Percentiles rank a stretch among this genome's conserved stretches.
Evolutionary conservation across 148 eudicot species (phyloP).

Genomic region (Fagopyrum tataricum): DNA sequence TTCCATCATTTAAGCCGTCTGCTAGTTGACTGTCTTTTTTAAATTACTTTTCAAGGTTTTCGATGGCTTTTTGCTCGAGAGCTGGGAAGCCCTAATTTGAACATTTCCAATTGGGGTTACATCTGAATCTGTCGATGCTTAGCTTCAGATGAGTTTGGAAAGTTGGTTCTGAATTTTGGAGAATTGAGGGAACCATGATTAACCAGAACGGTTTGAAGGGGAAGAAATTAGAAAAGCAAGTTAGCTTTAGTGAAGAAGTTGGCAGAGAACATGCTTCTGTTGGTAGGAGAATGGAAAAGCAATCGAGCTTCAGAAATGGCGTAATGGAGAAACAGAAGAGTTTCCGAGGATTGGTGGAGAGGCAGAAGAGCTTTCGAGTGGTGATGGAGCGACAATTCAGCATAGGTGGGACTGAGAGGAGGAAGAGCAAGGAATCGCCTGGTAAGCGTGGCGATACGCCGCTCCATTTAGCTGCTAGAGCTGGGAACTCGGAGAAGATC

Average conservation of each 20-base stretch:
- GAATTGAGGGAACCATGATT: slow-evolving; percentile 15
- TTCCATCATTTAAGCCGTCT: background rate
- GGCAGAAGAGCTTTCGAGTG: slow-evolving; percentile 17
- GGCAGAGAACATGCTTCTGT: background rate
- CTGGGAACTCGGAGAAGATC: slow-evolving; percentile 62
- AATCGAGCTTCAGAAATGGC: slow-evolving; percentile 22
- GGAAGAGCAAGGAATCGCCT: slow-evolving; percentile 68
- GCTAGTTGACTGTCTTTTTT: background rate
- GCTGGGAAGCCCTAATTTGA: background rate
- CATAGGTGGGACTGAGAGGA: slow-evolving; percentile 59
- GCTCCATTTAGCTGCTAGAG: slow-evolving; percentile 80
- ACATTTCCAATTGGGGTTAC: background rate
- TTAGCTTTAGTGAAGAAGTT: slow-evolving; percentile 18
- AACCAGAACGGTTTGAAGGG: slow-evolving; percentile 10
- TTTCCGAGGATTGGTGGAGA: slow-evolving; percentile 27
- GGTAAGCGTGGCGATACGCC: slow-evolving; percentile 86
- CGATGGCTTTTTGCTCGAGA: background rate
- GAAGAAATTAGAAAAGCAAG: slow-evolving; percentile 25
- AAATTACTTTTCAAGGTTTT: background rate
- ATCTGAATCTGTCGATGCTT: background rate
- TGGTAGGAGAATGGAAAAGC: slow-evolving; percentile 26
- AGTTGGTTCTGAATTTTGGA: background rate
- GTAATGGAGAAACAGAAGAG: slow-evolving; percentile 51
- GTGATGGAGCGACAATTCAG: slow-evolving; percentile 76
- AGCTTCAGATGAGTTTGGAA: background rate